Evolutionary conservation across 331 rosid species (phyloP).

Genomic region (Spiraea crenata): DNA sequence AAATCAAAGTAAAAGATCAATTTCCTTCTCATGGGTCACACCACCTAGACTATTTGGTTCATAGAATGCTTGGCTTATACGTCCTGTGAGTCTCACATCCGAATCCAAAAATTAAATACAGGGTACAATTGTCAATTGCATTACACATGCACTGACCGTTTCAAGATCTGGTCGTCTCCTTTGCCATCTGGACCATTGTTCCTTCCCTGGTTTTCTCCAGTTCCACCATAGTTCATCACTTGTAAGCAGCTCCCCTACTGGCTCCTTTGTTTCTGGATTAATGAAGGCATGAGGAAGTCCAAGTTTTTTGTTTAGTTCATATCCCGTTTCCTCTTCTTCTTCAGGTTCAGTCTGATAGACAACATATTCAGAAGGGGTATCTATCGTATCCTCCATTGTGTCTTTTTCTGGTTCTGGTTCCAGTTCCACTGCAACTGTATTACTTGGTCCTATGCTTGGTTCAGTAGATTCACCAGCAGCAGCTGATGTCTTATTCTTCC

Average conservation of each 20-base stretch:
- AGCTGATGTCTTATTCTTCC: slow-evolving; percentile 52
- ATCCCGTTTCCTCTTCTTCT: slow-evolving; percentile 64
- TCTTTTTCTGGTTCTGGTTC: slow-evolving; percentile 49
- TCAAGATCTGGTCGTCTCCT: slow-evolving; percentile 90
- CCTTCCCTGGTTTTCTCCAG: slow-evolving; percentile 88
- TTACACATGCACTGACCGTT: slow-evolving; percentile 63
- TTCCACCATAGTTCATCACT: slow-evolving; percentile 94
- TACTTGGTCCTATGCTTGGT: slow-evolving; percentile 34
- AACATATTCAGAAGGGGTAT: slow-evolving; percentile 62
- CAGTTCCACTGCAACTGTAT: slow-evolving; percentile 11
- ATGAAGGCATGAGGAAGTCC: slow-evolving; percentile 85
- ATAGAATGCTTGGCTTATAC: not conserved
- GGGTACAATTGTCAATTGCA: not conserved
- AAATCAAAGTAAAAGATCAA: slow-evolving; percentile 17
- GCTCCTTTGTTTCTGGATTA: slow-evolving; percentile 70
- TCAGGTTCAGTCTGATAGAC: slow-evolving; percentile 70
- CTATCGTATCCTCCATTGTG: slow-evolving; percentile 54
- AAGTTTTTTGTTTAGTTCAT: slow-evolving; percentile 58
- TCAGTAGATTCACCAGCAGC: slow-evolving; percentile 37
- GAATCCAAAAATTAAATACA: not conserved
- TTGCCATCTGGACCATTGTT: slow-evolving; percentile 98
- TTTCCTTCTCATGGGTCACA: not conserved
- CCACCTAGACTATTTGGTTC: not conserved
- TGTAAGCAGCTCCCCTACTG: slow-evolving; percentile 62
- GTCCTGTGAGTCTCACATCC: not conserved